Evolutionary conservation across 345 rosid genomes (phyloP), one percentile per base, ranked within the genome.

Genomic region (Theobroma cacao): DNA sequence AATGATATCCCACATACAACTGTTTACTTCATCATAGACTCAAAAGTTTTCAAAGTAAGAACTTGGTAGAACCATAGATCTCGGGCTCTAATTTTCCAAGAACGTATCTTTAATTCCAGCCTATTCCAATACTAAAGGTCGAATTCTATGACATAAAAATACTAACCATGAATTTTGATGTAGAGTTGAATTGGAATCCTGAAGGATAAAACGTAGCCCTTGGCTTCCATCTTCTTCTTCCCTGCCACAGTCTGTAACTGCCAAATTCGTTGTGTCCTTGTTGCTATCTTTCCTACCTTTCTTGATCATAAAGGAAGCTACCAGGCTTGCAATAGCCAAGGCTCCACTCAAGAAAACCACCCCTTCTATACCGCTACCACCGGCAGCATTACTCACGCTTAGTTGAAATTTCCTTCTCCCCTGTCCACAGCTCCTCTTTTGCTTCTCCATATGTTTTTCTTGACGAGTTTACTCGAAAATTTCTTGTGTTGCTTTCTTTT

Each of bases 341-440:
- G 89, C 90, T n/a, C 91, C 91, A 38, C 85, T 90, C 73, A 79
- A 81, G 53, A 84, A 64, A 56, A 85, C 61, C 75, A 80, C 67
- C 11, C 82, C 81, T 40, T 87, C 89, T 1, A 85, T 43, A 67
- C 82, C 81, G 12, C 68, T 22, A 11, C 81, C 82, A 24, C 70
- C 62, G 0, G 26, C 48, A 11, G 43, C 15, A 53, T 20, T 30
- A 2, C 59, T 12, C 68, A 67, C 26, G 47, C 68, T 22, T 40
- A 68, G 22, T 17, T 52, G 62, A 26, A 56, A 41, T 53, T 68
- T 76, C 40, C 45, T 77, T 69, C 40, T 80, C 26, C 72, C 74
- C 15, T 74, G 82, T 17, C 48, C 40, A 31, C 13, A 14, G 20
- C 17, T 38, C 28, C 65, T 17, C 7, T 61, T 40, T 8, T 11